Conservation (phyloP, 805 yeast species). For the Candida awuae region DNA sequence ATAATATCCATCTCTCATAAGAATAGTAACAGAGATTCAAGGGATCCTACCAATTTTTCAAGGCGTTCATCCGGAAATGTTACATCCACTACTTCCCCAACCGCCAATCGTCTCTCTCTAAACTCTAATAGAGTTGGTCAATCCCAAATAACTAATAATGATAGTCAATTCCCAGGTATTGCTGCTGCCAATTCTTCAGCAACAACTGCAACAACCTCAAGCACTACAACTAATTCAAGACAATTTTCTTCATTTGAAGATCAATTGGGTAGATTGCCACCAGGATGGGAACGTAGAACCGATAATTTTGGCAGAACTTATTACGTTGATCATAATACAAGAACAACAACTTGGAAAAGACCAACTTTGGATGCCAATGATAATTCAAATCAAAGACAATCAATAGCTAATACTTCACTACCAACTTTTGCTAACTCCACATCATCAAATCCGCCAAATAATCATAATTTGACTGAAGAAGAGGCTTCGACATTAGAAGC, state of each 20-base stretch:
- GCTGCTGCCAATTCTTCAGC: constrained; percentile 24
- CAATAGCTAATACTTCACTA: constrained; percentile 37
- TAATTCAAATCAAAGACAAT: constrained; percentile 19
- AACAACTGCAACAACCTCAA: constrained; percentile 18
- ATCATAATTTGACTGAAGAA: constrained; percentile 21
- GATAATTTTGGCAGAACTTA: constrained; percentile 96
- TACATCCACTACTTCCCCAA: background rate
- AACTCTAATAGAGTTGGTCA: background rate
- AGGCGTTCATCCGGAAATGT: constrained; percentile 7
- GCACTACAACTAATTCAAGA: constrained; percentile 33
- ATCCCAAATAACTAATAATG: constrained; percentile 9
- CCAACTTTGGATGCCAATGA: constrained; percentile 82
- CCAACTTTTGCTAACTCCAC: constrained; percentile 32
- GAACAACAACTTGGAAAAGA: constrained; percentile 98
- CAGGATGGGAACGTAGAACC: constrained; percentile 98
- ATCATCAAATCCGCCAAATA: constrained; percentile 37
- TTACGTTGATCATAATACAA: constrained; percentile 94
- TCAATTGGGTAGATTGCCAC: constrained; percentile 91
- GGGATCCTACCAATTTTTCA: constrained; percentile 26
- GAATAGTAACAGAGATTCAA: constrained; percentile 19
- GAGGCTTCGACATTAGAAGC: constrained; percentile 48
- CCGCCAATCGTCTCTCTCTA: constrained; percentile 8
- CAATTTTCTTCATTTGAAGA: constrained; percentile 94
- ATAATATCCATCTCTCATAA: constrained; percentile 64
- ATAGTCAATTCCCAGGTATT: constrained; percentile 22